phyloP scores from a whole-genome alignment of 441 rosid species.

The Rhodomyrtus psidioides region DNA sequence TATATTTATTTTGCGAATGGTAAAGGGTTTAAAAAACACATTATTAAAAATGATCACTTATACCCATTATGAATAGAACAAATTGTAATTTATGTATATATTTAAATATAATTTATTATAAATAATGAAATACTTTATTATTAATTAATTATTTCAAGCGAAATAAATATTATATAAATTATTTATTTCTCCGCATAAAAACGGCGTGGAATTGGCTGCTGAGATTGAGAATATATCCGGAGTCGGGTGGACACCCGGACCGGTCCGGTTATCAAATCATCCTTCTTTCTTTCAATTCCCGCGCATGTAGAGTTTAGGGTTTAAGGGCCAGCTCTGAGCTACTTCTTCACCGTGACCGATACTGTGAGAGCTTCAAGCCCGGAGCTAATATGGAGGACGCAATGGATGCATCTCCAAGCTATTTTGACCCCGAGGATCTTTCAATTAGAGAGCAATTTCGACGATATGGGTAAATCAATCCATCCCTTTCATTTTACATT shows the following conservation, averaged over 20 bases:
- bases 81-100: too few relatives aligned
- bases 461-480: constrained; percentile 65
- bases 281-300: neutral
- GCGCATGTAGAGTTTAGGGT: neutral
- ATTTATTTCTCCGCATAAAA: too few relatives aligned
- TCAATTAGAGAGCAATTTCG: constrained; percentile 65
- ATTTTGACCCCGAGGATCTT: constrained; percentile 66
- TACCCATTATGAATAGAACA: too few relatives aligned
- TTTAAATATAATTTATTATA: too few relatives aligned
- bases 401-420: constrained; percentile 20
- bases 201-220: too few relatives aligned
- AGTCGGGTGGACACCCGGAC: neutral
- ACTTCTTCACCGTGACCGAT: neutral
- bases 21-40: too few relatives aligned
- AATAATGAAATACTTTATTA: too few relatives aligned
- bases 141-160: too few relatives aligned
- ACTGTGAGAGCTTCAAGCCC: neutral
- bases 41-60: too few relatives aligned
- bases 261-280: neutral
- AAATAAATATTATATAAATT: too few relatives aligned
- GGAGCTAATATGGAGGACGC: constrained; percentile 7
- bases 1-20: too few relatives aligned
- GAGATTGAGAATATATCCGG: neutral
- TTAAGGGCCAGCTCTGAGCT: neutral
- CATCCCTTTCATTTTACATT: neutral